Base-by-base conservation (phyloP, 2,329 filamentous ascomycete genomes). In the Colletotrichum cereale region DNA sequence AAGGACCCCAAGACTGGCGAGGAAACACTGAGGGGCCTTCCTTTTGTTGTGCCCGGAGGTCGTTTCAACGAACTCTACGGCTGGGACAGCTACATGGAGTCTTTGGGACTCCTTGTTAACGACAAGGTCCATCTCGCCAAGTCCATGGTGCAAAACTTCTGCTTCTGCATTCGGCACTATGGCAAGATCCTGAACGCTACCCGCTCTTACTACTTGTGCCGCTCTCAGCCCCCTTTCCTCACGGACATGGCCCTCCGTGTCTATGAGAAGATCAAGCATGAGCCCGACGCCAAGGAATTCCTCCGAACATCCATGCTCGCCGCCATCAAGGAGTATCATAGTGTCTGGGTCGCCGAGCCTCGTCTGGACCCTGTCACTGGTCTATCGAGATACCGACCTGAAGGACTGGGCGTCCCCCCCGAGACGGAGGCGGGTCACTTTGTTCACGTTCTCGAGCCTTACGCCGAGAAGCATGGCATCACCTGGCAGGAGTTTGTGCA, bases 71-170 rank as follows among this genome's bases (percentile, higher is more conserved):
- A 99, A 81, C 84, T 99, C 29, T 99, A 99, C 80, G 96, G 96
- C 57, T 99, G 96, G 96, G 96, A 99, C 82, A 98, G 95, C 80
- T 99, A 98, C 85, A 98, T 99, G 95, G 94, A 96, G 80, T 96
- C 96, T 6, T 86, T 98, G 3, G 96, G 96, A 24, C 87, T 99
- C 70, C 85, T 98, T 71, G 90, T 94, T 76, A 94, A 96, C 78
- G 93, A 96, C 79, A 91, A 93, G 71, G 90, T 94, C 29, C 91
- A 98, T 77, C 85, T 98, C 66, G 95, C 95, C 75, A 97, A 98
- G 84, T 89, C 92, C 61, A 98, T 99, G 94, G 95, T 98, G 62
- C 87, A 89, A 77, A 97, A 99, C 84, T 98, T 98, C 81, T 97
- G 94, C 81, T 99, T 99, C 85, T 97, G 94, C 83, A 98, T 99